Evolutionary conservation across 2,329 filamentous ascomycete species (phyloP).

Genomic region (Hypoxylon sp.): DNA sequence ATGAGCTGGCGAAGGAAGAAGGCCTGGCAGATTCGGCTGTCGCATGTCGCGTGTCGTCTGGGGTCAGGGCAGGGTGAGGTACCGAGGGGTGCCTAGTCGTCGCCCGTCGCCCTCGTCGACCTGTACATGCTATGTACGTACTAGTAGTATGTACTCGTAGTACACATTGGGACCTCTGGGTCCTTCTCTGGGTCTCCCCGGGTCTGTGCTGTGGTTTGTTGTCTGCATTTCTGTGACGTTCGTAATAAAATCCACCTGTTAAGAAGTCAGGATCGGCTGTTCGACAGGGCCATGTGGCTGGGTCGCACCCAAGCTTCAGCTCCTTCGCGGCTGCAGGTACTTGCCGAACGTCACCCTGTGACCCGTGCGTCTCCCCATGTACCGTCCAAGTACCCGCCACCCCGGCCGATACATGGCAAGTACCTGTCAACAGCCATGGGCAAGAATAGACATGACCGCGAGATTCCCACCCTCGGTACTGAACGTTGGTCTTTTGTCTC

Average conservation of each 20-base stretch:
- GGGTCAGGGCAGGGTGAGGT: no score
- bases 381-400: conserved; percentile 19
- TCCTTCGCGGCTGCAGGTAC: conserved; percentile 34
- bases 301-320: conserved; percentile 35
- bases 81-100: no score
- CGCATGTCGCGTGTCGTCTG: no score
- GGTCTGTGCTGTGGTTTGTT: background rate
- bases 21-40: background rate
- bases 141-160: no score
- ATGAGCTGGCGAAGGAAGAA: background rate
- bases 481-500: background rate
- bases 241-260: conserved; percentile 28
- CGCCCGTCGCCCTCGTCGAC: no score
- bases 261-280: conserved; percentile 36
- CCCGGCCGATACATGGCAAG: background rate
- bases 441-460: background rate
- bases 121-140: no score
- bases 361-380: conserved; percentile 25
- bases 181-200: no score
- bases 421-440: background rate
- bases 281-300: conserved; percentile 37
- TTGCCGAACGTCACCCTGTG: conserved; percentile 29
- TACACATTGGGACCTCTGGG: no score
- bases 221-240: conserved; percentile 20
- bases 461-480: conserved; percentile 9